Evolutionary conservation across 2,329 filamentous ascomycete species (phyloP), one percentile per base, ranked within the genome.

Genomic region (Esteya vermicola): DNA sequence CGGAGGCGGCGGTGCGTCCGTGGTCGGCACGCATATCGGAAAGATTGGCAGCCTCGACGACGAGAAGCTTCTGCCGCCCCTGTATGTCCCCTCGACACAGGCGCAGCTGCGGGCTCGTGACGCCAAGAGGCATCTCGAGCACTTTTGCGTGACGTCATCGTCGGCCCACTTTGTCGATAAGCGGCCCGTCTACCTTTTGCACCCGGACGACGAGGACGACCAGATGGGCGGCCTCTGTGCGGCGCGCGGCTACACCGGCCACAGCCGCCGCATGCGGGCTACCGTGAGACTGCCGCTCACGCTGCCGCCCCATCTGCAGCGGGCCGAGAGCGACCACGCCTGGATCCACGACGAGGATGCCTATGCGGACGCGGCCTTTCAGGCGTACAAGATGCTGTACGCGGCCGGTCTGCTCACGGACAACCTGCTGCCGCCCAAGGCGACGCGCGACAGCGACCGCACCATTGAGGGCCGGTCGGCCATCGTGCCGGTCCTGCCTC

Each of bases 331-430:
- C 38, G 54, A 56, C 22, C 46, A 54, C 27, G 46, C 55, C n/a
- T 95, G 86, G 86, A 57, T 48, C 10, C 82, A 77, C 0, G 79
- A 91, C 51, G 72, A 67, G 42, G 76, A 75, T 48, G 85, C 86
- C 0, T 76, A 67, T 48, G 85, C 81, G 52, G 89, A 95, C 56
- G 85, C 81, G 1, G 81, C 85, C 0, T 91, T 93, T 45, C 73
- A 84, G 51, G 83, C 86, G 1, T 94, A 88, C 52, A 59, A 72
- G 19, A 65, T 65, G 6, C 64, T 96, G 0, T 77, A 89, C 52
- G 50, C 71, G 8, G 78, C 72, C 21, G 80, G 81, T 0, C 62
- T 95, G 6, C 58, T 96, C 1, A 86, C 84, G 45, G 73, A 93
- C 13, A 68, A 93, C 49, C 59, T 95, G 0, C 64, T 94, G 31